These are phyloP conservation scores for Bipolaris victoriae DNA, from an alignment of 2,329 filamentous ascomycete genomes.

Conservation along the genomic window DNA sequence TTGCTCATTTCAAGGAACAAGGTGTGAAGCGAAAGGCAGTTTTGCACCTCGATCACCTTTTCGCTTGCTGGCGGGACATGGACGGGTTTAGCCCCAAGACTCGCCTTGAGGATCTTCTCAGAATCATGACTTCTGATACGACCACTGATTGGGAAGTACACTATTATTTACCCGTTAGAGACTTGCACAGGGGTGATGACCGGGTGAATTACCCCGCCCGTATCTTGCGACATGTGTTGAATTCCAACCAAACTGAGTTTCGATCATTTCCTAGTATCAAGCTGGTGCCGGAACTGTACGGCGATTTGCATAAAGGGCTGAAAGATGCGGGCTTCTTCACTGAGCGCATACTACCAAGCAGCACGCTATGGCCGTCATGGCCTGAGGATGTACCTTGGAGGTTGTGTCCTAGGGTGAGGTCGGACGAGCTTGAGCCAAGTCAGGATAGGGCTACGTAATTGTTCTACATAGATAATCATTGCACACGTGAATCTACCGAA, in stretches of 20 bases:
- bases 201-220: no score
- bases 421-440: neutral
- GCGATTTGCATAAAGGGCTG: neutral
- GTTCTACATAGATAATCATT: no score
- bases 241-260: neutral
- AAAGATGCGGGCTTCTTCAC: neutral
- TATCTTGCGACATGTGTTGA: neutral
- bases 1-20: neutral
- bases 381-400: constrained; percentile 12
- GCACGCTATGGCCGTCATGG: constrained; percentile 11
- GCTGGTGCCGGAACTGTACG: neutral
- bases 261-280: neutral
- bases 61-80: constrained; percentile 9
- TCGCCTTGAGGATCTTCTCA: neutral
- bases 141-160: neutral
- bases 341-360: neutral
- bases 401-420: neutral
- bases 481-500: no score
- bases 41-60: constrained; percentile 15
- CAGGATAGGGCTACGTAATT: no score
- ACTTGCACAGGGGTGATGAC: neutral
- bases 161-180: neutral
- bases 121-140: neutral
- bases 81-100: neutral
- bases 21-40: neutral